These are phyloP conservation scores for Tricholoma sp. DNA, from an alignment of 768 basidiomycete species.

Conservation along the genomic window DNA sequence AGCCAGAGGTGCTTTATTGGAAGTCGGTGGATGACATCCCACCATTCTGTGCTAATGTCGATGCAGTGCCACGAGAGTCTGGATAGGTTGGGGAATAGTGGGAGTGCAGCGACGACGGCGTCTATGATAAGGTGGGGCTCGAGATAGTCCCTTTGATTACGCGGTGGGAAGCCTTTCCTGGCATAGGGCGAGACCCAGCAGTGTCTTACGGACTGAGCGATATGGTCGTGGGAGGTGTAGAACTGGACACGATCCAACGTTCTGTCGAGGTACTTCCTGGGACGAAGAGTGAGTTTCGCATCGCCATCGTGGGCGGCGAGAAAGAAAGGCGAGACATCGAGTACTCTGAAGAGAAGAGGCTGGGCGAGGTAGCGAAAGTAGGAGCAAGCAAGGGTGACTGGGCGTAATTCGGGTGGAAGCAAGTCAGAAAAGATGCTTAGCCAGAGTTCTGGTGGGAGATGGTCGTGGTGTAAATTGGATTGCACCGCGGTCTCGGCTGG, in stretches of 20 bases:
- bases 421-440: slow-evolving; percentile 28
- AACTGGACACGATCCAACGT: slow-evolving; percentile 24
- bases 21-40: slow-evolving; percentile 23
- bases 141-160: slow-evolving; percentile 25
- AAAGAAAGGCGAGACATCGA: slow-evolving; percentile 32
- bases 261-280: slow-evolving; percentile 24
- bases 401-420: slow-evolving; percentile 20
- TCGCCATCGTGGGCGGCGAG: slow-evolving; percentile 25
- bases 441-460: slow-evolving; percentile 31
- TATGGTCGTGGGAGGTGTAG: slow-evolving; percentile 23
- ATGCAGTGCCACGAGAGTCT: slow-evolving; percentile 31
- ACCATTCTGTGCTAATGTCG: slow-evolving; percentile 28
- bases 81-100: slow-evolving; percentile 26
- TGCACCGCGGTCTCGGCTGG: background rate
- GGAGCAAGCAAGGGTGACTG: slow-evolving; percentile 25
- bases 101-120: slow-evolving; percentile 23
- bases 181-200: slow-evolving; percentile 33
- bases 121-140: slow-evolving; percentile 28
- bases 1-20: slow-evolving; percentile 27
- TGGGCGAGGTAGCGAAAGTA: slow-evolving; percentile 30
- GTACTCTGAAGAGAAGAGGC: slow-evolving; percentile 29
- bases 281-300: slow-evolving; percentile 19
- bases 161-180: slow-evolving; percentile 22
- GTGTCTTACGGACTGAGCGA: slow-evolving; percentile 28
- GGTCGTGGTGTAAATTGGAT: background rate